Evolutionary conservation across 2,329 filamentous ascomycete species (phyloP), one percentile per base, ranked within the genome.

Genomic region (Tolypocladium cylindrosporum): DNA sequence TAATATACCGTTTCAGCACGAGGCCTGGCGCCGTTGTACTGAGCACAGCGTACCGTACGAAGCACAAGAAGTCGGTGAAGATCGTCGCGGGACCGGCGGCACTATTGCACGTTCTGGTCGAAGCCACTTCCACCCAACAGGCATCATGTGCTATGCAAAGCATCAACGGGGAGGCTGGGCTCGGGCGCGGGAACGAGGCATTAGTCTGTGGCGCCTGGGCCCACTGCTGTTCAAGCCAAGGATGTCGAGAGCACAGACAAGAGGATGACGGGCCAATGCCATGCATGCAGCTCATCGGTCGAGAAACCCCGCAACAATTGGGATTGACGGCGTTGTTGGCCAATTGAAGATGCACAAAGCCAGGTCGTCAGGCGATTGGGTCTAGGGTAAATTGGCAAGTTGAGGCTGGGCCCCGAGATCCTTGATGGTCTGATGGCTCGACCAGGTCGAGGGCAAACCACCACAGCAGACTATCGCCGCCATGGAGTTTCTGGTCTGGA

Each of bases 291-390:
- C 16, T 27, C 9, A 52, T 52, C 48, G 10, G 31, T 52, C 31
- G 19, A 52, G 48, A 66, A 60, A 61, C 64, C 65, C 63, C 61
- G 61, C 65, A 55, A 64, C 60, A 57, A 63, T 63, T 65, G 56
- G 63, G 64, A 67, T 69, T 68, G 66, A 68, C 61, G 60, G 64
- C 58, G 45, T 54, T 57, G 51, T 55, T 60, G 61, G 61, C 68
- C 68, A 70, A 70, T 70, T 55, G 61, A 57, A 41, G 56, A 55
- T 59, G 55, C 56, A 27, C 62, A 55, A 55, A 57, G 60, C 57
- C 53, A 53, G 55, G 58, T 61, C 57, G 57, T 55, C 57, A 54
- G 55, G 51, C 59, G 58, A 69, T 70, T 69, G 68, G 68, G 57
- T 61, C 57, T 51, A 60, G 57, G 57, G 53, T 59, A 65, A 62